Evolutionary conservation across 2,329 filamentous ascomycete species (phyloP).

Genomic region (Aspergillus pseudoglaucus): DNA sequence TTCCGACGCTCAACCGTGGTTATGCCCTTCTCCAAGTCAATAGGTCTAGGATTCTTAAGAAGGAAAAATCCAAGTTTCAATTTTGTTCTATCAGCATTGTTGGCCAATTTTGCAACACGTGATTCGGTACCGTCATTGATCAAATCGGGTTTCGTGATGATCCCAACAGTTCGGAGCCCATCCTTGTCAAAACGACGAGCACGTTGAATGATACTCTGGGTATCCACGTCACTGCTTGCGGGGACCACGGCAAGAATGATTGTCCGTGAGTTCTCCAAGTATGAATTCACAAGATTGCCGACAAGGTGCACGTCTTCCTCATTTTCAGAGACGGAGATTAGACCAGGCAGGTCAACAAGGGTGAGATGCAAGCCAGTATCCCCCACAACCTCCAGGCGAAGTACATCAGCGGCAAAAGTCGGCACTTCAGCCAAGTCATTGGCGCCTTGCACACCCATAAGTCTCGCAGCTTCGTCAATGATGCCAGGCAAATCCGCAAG

Average conservation of each 20-base stretch:
- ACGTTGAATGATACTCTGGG: slow-evolving; percentile 35
- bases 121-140: slow-evolving; percentile 16
- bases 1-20: slow-evolving; percentile 1
- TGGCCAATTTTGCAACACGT: slow-evolving; percentile 19
- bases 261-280: slow-evolving; percentile 37
- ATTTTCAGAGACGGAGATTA: slow-evolving; percentile 49
- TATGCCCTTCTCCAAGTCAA: slow-evolving; percentile 11
- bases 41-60: slow-evolving; percentile 20
- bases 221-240: slow-evolving; percentile 37
- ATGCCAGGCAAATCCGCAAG: slow-evolving; percentile 9
- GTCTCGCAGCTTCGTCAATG: slow-evolving; percentile 24
- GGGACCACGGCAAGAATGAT: slow-evolving; percentile 44
- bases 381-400: slow-evolving; percentile 53
- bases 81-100: slow-evolving; percentile 20
- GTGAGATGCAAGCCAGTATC: slow-evolving; percentile 52
- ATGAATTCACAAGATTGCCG: slow-evolving; percentile 38
- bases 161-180: slow-evolving; percentile 34
- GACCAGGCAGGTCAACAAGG: slow-evolving; percentile 55
- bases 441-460: no score
- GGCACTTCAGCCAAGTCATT: no score
- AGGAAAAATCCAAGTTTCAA: slow-evolving; percentile 24
- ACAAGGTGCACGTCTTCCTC: slow-evolving; percentile 52
- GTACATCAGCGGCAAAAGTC: no score
- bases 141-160: slow-evolving; percentile 45
- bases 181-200: slow-evolving; percentile 27